A percentile compares a stretch with the other conserved stretches of the same genome.
Evolutionary conservation across 306 rosid genomes (phyloP).

Genomic region (Echinosophora koreensis): DNA sequence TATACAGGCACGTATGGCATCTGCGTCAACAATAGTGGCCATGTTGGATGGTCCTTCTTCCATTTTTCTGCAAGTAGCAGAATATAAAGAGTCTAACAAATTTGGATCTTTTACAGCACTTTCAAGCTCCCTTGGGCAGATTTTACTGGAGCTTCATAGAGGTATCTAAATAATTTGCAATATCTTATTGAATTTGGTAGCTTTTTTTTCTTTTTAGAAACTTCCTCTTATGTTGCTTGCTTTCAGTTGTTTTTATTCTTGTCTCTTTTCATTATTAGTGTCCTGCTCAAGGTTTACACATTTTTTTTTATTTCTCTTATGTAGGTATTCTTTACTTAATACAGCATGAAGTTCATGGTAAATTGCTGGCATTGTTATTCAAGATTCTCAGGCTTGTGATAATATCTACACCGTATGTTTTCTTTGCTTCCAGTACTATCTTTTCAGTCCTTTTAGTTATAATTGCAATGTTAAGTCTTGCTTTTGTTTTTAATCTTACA

Average conservation of each 20-base stretch:
- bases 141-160: constrained; percentile 88
- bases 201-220: neutral
- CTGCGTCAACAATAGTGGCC: constrained; percentile 76
- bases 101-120: constrained; percentile 92
- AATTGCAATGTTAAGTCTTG: neutral
- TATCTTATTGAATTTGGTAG: constrained; percentile 19
- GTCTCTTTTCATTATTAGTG: constrained; percentile 13
- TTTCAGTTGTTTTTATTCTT: neutral
- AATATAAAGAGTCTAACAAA: constrained; percentile 81
- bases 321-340: constrained; percentile 81
- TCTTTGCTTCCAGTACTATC: constrained; percentile 30
- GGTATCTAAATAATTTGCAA: constrained; percentile 55
- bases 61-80: constrained; percentile 87
- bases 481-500: neutral
- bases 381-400: constrained; percentile 84
- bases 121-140: constrained; percentile 90
- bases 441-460: neutral
- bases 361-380: constrained; percentile 83
- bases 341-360: constrained; percentile 71
- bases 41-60: constrained; percentile 89
- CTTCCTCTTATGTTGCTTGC: neutral
- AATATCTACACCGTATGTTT: constrained; percentile 86
- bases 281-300: constrained; percentile 14
- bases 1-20: constrained; percentile 75
- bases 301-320: constrained; percentile 36